Evolutionary conservation across 768 basidiomycete species (phyloP), one percentile per base, ranked within the genome.

Genomic region (Chlorophyllum brunneum): DNA sequence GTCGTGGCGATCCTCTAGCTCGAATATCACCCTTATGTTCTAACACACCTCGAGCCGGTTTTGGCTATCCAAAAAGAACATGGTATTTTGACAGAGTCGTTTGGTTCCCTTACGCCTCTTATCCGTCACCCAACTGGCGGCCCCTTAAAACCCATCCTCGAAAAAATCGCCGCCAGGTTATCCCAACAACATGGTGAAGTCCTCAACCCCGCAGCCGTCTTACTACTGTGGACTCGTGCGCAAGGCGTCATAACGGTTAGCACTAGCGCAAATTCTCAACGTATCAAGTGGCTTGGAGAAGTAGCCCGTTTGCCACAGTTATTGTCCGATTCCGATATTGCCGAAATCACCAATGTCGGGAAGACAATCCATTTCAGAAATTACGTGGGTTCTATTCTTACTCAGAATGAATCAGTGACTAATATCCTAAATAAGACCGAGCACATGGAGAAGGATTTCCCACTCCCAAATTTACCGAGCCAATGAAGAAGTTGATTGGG

Each of bases 71-170:
- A 73, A 20, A 64, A 62, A 11, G 59, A 69, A 38, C 70, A 75
- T 37, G 66, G 65, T 1, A 75, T 74, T 34, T 29, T 69, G 24
- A 72, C 70, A 1, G 64, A 66, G 26, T 68, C 73, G 0, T 76
- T 65, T 56, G 70, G 71, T 1, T 58, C 64, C 6, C 61, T 76
- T 4, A 67, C 70, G 7, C 71, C 74, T 4, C 42, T 71, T 37
- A 51, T 72, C 5, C 68, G 70, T n/a, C 67, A 70, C 54, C 60
- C 65, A 4, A 68, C 65, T 8, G 68, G 68, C 13, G 69, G 70
- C 9, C 70, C 73, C 8, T 59, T 72, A 29, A 70, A 70, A 34
- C 68, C 70, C 13, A 56, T 74, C n/a, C 61, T 76, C 13, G 56
- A 64, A 31, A 57, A 63, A 27, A 68, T 77, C 51, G 64, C 69